Percentiles rank a stretch among this genome's conserved stretches.
Conservation (phyloP, 2,329 filamentous ascomycete species). For the Epichloe hybrida region DNA sequence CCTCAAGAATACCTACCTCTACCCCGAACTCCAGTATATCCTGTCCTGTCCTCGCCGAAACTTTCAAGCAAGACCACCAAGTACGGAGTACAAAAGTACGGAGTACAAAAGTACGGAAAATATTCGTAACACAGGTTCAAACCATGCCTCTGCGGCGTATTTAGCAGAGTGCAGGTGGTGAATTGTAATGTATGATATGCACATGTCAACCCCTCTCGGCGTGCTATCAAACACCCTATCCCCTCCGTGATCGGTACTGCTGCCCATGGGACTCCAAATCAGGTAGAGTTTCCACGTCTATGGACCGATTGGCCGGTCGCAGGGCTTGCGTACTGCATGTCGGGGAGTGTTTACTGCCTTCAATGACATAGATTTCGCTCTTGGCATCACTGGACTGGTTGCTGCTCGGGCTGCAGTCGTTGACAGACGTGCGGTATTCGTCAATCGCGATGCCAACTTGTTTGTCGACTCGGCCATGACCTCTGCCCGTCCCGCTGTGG, state of each 20-base stretch:
- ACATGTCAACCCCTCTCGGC: neutral
- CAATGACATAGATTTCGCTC: conserved; percentile 24
- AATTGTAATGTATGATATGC: neutral
- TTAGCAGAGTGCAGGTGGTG: neutral
- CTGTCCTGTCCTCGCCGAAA: neutral
- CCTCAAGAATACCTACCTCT: neutral
- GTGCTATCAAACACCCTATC: conserved; percentile 3
- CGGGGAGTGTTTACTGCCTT: conserved; percentile 15
- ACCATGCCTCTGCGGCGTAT: neutral
- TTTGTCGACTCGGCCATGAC: neutral
- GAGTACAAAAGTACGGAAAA: neutral
- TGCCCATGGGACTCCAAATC: conserved; percentile 17
- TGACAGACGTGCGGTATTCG: conserved; percentile 4
- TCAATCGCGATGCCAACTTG: conserved; percentile 10
- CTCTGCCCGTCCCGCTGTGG: conserved; percentile 10
- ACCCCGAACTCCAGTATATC: neutral
- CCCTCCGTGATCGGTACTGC: conserved; percentile 12
- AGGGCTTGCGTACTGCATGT: conserved; percentile 12
- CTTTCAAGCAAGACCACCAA: neutral
- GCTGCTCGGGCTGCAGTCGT: neutral
- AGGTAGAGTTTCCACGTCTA: conserved; percentile 14
- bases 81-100: neutral
- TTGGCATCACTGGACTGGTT: neutral
- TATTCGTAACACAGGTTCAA: neutral
- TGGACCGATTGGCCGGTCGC: conserved; percentile 10